Evolutionary conservation across 2,329 filamentous ascomycete genomes (phyloP).

Genomic region (Fusarium tuaranense): DNA sequence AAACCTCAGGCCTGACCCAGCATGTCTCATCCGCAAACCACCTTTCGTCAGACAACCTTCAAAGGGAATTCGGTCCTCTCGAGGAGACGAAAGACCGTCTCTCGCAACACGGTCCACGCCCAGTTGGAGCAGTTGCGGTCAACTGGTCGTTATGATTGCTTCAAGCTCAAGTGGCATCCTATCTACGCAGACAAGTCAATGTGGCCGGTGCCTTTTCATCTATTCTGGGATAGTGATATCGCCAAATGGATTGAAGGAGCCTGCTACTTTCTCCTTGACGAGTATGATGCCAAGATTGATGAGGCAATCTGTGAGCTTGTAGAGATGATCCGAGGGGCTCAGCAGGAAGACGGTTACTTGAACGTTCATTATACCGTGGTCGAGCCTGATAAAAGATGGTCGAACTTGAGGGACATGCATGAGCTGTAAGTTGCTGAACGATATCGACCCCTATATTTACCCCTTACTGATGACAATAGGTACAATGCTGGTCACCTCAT

Average conservation of each 20-base stretch:
- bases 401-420: slow-evolving; percentile 71
- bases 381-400: slow-evolving; percentile 65
- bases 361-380: slow-evolving; percentile 73
- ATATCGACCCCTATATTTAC: too few relatives aligned
- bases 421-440: slow-evolving; percentile 60
- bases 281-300: slow-evolving; percentile 29
- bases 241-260: slow-evolving; percentile 35
- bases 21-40: slow-evolving; percentile 51
- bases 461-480: slow-evolving; percentile 34
- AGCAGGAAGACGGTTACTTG: slow-evolving; percentile 71
- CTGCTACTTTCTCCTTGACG: slow-evolving; percentile 19
- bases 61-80: slow-evolving; percentile 51
- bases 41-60: slow-evolving; percentile 52
- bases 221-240: slow-evolving; percentile 66
- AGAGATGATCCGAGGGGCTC: slow-evolving; percentile 66
- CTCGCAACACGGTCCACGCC: slow-evolving; percentile 56
- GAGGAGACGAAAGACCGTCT: slow-evolving; percentile 49
- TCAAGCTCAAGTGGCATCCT: slow-evolving; percentile 67
- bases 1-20: neutral
- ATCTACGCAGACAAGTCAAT: slow-evolving; percentile 61
- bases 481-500: slow-evolving; percentile 73
- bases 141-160: slow-evolving; percentile 68
- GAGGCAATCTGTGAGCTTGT: slow-evolving; percentile 58
- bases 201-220: slow-evolving; percentile 67
- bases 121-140: slow-evolving; percentile 65